Percentiles rank a stretch among this genome's conserved stretches.
Conservation (phyloP, 2,329 filamentous ascomycete genomes). For the Alternaria sp. region DNA sequence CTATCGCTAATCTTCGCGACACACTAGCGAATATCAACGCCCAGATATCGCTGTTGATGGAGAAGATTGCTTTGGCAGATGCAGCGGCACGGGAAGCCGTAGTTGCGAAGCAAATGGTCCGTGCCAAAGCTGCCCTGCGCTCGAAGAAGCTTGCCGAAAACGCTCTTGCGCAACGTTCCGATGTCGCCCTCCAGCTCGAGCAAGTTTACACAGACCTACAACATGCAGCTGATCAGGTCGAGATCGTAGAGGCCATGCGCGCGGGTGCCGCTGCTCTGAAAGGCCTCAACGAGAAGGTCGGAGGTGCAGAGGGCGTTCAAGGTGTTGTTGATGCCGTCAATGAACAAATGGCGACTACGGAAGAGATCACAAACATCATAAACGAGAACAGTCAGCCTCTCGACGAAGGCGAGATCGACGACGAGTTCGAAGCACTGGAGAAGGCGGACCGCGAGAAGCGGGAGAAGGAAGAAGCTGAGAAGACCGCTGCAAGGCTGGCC, state of each 20-base stretch:
- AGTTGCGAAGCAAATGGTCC: slow-evolving; percentile 73
- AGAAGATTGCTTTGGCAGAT: slow-evolving; percentile 61
- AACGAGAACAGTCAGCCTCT: slow-evolving; percentile 65
- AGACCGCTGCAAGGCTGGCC: slow-evolving; percentile 57
- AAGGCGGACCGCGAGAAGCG: slow-evolving; percentile 77
- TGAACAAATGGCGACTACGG: slow-evolving; percentile 75
- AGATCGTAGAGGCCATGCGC: slow-evolving; percentile 84
- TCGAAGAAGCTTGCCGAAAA: slow-evolving; percentile 83
- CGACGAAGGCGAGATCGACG: slow-evolving; percentile 85
- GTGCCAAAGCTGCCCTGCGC: slow-evolving; percentile 79
- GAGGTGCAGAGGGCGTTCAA: slow-evolving; percentile 78
- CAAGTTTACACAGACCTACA: slow-evolving; percentile 83
- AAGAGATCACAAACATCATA: slow-evolving; percentile 82
- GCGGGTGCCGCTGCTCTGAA: slow-evolving; percentile 76
- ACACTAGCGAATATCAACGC: slow-evolving; percentile 72
- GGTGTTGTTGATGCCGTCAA: slow-evolving; percentile 76
- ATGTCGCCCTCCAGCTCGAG: slow-evolving; percentile 81
- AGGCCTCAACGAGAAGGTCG: slow-evolving; percentile 77
- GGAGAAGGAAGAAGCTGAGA: slow-evolving; percentile 66
- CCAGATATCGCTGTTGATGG: slow-evolving; percentile 71
- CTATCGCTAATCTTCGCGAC: slow-evolving; percentile 80
- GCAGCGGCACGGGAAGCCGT: slow-evolving; percentile 74
- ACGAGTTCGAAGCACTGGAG: slow-evolving; percentile 83
- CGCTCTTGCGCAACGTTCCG: slow-evolving; percentile 74
- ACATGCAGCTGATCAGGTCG: slow-evolving; percentile 83